Evolutionary conservation across 306 rosid genomes (phyloP).

Genomic region (Fragaria iinumae): DNA sequence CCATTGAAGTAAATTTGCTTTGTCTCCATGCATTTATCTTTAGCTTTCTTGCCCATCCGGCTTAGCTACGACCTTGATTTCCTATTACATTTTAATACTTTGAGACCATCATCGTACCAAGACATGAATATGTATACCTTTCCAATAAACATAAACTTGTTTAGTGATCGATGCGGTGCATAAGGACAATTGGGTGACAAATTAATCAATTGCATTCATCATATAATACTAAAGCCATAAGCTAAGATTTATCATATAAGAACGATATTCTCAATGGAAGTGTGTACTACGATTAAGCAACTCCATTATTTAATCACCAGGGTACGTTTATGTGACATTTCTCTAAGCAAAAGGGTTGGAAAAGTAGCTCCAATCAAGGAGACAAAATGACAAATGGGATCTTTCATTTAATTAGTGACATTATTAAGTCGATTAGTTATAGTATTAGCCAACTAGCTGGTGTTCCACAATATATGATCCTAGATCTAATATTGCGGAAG

Average conservation of each 20-base stretch:
- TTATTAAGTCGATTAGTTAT: neutral
- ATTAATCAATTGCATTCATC: neutral
- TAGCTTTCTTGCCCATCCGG: neutral
- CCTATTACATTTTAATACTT: neutral
- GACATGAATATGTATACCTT: constrained; percentile 29
- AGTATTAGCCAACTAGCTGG: constrained; percentile 22
- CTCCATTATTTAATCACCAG: neutral
- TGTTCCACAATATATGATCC: constrained; percentile 39
- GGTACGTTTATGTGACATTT: neutral
- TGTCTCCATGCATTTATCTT: constrained; percentile 8
- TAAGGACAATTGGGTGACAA: neutral
- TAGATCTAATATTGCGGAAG: constrained; percentile 22
- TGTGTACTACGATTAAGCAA: neutral
- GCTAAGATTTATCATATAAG: neutral
- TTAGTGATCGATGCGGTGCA: neutral
- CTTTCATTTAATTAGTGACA: constrained; percentile 12
- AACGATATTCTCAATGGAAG: constrained; percentile 5
- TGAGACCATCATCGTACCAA: constrained; percentile 41
- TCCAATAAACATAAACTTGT: constrained; percentile 24
- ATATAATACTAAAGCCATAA: neutral
- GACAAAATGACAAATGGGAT: constrained; percentile 45
- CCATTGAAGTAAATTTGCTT: neutral
- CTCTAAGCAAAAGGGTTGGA: constrained; percentile 16
- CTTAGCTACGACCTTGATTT: constrained; percentile 11
- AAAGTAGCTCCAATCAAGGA: constrained; percentile 45